Base-by-base conservation (phyloP, 768 basidiomycete genomes). In the Podaxis carcinomalis region DNA sequence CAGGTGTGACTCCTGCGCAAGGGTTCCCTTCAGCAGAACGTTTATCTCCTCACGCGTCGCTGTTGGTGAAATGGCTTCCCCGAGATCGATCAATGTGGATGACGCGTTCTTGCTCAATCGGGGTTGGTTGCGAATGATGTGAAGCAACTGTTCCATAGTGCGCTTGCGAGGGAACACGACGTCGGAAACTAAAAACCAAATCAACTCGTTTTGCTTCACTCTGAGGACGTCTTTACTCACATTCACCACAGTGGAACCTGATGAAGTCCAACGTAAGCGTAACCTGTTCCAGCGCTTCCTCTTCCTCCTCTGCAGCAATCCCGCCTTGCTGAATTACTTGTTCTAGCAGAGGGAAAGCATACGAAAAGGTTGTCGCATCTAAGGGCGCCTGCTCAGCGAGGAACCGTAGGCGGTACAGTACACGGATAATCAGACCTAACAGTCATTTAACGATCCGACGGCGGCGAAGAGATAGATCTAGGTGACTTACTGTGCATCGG, bases 1-100 rank as follows among this genome's bases (percentile, higher is more conserved):
- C 1, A 91, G 92, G 67, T 93, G 89, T 0, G 87, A 87, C 67
- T 98, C 96, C 67, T 93, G 92, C n/a, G 82, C 74, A 6, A 98
- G 78, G 0, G 87, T 90, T 2, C 94, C 93, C 9, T 71, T 74
- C 23, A 98, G 75, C 44, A 98, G 75, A 16, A 86, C 82, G 1
- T 73, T 66, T 2, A 86, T 78, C 69, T 99, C 96, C 16, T 77
- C 81, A 11, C 69, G 66, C 1, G 83, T 82, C 0, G 90, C 87
- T 19, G 78, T 87, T 4, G 79, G 75, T 54, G 85, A 81, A 49
- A 95, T 88, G 1, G 92, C 88, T 68, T 91, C 88, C 37, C 90
- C 92, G 11, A 97, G 76, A 56, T 91, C 89, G 10, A 93, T 74
- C 14, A 99, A 81, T 1, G 90, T 83, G 0, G 90, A 87, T 0